Base-by-base conservation (phyloP, 2,329 filamentous ascomycete species). In the Monosporascus sp. region DNA sequence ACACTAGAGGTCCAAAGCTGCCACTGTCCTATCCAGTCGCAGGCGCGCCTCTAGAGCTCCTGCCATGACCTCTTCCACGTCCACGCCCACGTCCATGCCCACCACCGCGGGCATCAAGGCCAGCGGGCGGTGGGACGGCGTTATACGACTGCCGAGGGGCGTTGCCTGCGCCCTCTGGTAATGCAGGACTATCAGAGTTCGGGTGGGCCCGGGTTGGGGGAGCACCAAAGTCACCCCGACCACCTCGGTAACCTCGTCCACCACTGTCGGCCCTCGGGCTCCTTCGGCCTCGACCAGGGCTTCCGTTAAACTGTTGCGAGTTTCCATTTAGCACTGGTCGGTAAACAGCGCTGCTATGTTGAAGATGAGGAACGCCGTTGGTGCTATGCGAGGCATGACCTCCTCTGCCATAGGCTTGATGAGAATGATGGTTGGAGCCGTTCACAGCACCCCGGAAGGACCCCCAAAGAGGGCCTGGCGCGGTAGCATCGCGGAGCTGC, bases 61-160 rank as follows among this genome's bases (percentile, higher is more conserved):
- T 59, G 40, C 60, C 64, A 38, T 55, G 55, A 19, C 60, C 38
- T 11, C 48, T 49, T 16, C 63, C 63, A 16, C 66, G 60, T n/a
- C 64, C 60, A n/a, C 63, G 61, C 11, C 48, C 54, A 22, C 62
- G 58, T 7, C 69, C 68, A 53, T 71, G 62, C 17, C 68, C 64
- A 38, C 70, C 57, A 40, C 68, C 72, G 22, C 70, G 64, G 19
- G 71, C 63, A 57, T 86, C 78, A 14, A 88, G 69, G 44, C 67
- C 78, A 1, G 79, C 68, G 1, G 86, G 86, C 22, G 86, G 86
- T 31, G 83, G 82, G 7, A 86, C 80, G 17, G 78, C 78, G 54
- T 76, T 77, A 62, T 82, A 86, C 37, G 61, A 67, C 50, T 69
- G 66, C 26, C 55, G 55, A n/a, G 54, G 47, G 56, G 31, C 55